Base-by-base conservation (phyloP, 371 early-diverging fungal genomes). In the Mucor racemosus region DNA sequence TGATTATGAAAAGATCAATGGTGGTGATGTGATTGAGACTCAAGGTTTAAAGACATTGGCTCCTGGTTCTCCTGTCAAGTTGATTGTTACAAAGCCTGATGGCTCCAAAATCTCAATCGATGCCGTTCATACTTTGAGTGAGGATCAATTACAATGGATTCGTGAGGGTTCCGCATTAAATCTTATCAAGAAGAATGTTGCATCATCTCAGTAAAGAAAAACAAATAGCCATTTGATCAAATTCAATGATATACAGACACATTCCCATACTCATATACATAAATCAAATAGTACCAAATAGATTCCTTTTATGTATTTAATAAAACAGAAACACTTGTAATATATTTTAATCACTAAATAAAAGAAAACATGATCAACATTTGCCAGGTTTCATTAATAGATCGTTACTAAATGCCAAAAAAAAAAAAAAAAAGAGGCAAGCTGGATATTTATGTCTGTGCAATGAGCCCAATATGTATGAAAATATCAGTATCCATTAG, bases 81-180 rank as follows among this genome's bases (percentile, higher is more conserved):
- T 89, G 54, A 60, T 76, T 42, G 79, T 88, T 13, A 73, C 75
- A 15, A 79, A 80, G 67, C 73, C 80, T 13, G 87, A 87, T 62
- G 95, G 94, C 13, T 74, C 79, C 5, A 74, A 85, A 55, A 58
- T 93, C 21, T 78, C 75, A 17, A 85, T 90, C 62, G 75, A 78
- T 62, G 81, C 82, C 1, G 87, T 91, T 72, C 98, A 98, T 81
- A 96, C 97, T 53, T 92, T 97, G 90, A 96, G 94, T 77, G 86
- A 89, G 31, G 92, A 94, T 72, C 98, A 98, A 72, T 88, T 97
- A 64, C 92, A 81, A 54, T 98, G 97, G 97, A 96, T 98, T 85
- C 90, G 90, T 79, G 92, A 90, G 60, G 98, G 98, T 35, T 88
- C 90, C 61, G 98, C 98, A 0, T 78, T 97, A 58, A 97, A 97